Evolutionary conservation across 768 basidiomycete genomes (phyloP).

Genomic region (Mycena alexandri): DNA sequence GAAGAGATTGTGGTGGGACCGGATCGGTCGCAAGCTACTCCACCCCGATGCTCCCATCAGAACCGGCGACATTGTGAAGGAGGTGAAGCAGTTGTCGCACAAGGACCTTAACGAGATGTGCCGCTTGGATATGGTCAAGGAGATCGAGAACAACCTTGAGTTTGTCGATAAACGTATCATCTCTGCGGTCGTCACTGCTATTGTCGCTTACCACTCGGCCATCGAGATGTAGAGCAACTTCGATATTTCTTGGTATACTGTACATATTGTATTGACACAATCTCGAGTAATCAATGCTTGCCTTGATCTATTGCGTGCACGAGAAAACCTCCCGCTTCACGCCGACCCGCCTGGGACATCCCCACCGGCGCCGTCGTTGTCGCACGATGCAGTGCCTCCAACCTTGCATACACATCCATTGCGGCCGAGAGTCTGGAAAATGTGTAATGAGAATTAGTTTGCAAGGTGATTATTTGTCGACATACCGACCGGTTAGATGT

Average conservation of each 20-base stretch:
- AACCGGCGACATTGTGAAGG: not conserved
- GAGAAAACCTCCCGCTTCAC: too few species aligned
- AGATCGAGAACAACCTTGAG: not conserved
- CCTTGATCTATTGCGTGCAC: too few species aligned
- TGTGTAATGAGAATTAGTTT: too few species aligned
- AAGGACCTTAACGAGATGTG: not conserved
- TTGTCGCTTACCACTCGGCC: not conserved
- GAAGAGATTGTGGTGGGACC: slow-evolving; percentile 9
- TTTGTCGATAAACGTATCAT: slow-evolving; percentile 4
- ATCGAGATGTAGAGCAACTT: not conserved
- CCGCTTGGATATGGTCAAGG: slow-evolving; percentile 3
- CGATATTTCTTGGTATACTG: slow-evolving; percentile 9
- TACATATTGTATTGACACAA: not conserved
- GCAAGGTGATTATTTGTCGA: too few species aligned
- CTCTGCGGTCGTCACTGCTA: not conserved
- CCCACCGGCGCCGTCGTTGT: too few species aligned
- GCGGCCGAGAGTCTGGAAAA: too few species aligned
- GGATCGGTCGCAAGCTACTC: slow-evolving; percentile 10
- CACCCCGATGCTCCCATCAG: slow-evolving; percentile 13
- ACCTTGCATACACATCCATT: too few species aligned
- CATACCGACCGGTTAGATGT: too few species aligned
- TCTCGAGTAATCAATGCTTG: too few species aligned
- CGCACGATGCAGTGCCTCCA: too few species aligned
- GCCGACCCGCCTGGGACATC: too few species aligned
- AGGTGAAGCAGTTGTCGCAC: slow-evolving; percentile 2